A percentile compares a stretch with the other conserved stretches of the same genome.
Conservation (phyloP, 352 stramenopile species). For the Phytophthora citricola region DNA sequence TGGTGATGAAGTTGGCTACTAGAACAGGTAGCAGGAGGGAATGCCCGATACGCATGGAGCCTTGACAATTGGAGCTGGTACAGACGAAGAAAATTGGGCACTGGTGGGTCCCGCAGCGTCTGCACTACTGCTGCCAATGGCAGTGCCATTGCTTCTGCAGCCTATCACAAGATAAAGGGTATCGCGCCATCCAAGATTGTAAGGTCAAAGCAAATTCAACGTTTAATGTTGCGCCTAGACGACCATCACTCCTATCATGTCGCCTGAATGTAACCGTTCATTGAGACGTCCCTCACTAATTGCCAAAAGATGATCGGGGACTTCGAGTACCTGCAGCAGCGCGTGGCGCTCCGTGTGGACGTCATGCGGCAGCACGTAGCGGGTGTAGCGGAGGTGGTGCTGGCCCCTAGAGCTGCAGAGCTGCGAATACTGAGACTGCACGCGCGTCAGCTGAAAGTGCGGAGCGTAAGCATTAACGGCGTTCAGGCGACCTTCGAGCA, state of each 20-base stretch:
- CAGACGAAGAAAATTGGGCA: too few species aligned
- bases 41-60: too few species aligned
- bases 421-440: constrained; percentile 75
- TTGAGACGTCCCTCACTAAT: too few species aligned
- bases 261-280: background rate
- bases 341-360: constrained; percentile 77
- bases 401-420: constrained; percentile 63
- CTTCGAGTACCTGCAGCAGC: constrained; percentile 89
- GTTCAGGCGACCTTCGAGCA: constrained; percentile 74
- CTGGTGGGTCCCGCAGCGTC: too few species aligned
- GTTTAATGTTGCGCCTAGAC: too few species aligned
- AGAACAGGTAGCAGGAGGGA: too few species aligned
- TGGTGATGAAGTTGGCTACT: too few species aligned
- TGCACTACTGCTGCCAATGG: too few species aligned
- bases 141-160: too few species aligned
- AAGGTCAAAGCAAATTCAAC: background rate
- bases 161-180: too few species aligned
- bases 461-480: constrained; percentile 62
- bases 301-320: constrained; percentile 71
- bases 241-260: background rate
- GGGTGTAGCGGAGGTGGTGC: constrained; percentile 75
- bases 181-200: too few species aligned
- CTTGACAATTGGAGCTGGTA: too few species aligned
- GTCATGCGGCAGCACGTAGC: constrained; percentile 65
- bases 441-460: constrained; percentile 75